phyloP scores from a whole-genome alignment of 148 eudicot species.

The Fagopyrum homotropicum region DNA sequence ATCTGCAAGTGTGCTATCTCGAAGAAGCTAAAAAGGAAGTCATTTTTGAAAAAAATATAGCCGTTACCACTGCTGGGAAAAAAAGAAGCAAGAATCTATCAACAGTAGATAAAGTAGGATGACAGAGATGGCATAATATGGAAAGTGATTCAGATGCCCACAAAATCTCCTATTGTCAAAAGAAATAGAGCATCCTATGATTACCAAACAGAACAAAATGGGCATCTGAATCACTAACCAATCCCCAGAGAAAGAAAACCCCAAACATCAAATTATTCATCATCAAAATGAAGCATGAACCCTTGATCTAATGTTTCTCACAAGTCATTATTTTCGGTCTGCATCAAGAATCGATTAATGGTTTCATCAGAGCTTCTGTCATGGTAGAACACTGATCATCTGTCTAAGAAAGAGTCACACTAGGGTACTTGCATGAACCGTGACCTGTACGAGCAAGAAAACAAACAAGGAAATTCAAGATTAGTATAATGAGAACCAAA shows the following conservation, averaged over 20 bases:
- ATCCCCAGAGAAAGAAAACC: background rate
- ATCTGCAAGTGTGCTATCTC: background rate
- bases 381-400: background rate
- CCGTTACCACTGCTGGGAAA: conserved; percentile 1
- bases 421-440: conserved; percentile 13
- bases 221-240: conserved; percentile 4
- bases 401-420: conserved; percentile 10
- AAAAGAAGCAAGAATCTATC: background rate
- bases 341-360: background rate
- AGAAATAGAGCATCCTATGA: conserved; percentile 4
- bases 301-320: background rate
- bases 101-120: conserved; percentile 5
- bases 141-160: conserved; percentile 12
- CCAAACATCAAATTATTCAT: background rate
- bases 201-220: background rate
- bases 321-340: background rate
- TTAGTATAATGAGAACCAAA: background rate
- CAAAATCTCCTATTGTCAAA: background rate
- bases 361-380: background rate
- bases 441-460: conserved; percentile 2
- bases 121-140: conserved; percentile 10
- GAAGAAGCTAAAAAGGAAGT: background rate
- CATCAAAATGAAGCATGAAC: background rate
- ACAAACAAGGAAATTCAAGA: background rate
- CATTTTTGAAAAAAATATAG: background rate